Evolutionary conservation across 164 flowering plant species (phyloP).

Genomic region (Liquidambar formosana): DNA sequence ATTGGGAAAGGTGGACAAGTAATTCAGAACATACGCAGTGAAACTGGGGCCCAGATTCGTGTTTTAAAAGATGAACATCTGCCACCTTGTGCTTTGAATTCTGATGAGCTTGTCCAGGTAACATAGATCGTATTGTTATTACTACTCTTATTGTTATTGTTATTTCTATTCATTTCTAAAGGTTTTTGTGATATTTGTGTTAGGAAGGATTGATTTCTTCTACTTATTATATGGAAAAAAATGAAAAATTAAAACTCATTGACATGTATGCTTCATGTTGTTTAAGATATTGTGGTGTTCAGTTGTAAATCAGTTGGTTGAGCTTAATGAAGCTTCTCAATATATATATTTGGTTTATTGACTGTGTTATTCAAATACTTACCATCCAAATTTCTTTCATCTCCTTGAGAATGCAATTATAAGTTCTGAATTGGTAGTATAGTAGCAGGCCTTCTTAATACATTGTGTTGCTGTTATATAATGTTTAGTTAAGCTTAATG

Average conservation of each 20-base stretch:
- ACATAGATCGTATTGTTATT: background rate
- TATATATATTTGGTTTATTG: background rate
- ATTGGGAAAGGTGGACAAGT: conserved; percentile 98
- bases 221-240: too few species aligned
- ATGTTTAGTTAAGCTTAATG: background rate
- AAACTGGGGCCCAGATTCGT: conserved; percentile 89
- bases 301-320: too few species aligned
- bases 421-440: background rate
- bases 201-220: too few species aligned
- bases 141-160: too few species aligned
- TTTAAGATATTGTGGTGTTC: too few species aligned
- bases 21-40: conserved; percentile 81
- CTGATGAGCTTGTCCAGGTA: conserved; percentile 97
- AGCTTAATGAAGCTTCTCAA: background rate
- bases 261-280: too few species aligned
- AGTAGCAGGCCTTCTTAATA: background rate
- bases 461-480: background rate
- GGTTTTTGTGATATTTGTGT: too few species aligned
- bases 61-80: conserved; percentile 87
- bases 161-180: too few species aligned
- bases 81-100: conserved; percentile 80
- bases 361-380: background rate
- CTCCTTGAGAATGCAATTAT: background rate
- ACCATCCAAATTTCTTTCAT: background rate
- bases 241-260: too few species aligned